Evolutionary conservation across 768 basidiomycete genomes (phyloP), one percentile per base, ranked within the genome.

Genomic region (Podaxis rugospora): DNA sequence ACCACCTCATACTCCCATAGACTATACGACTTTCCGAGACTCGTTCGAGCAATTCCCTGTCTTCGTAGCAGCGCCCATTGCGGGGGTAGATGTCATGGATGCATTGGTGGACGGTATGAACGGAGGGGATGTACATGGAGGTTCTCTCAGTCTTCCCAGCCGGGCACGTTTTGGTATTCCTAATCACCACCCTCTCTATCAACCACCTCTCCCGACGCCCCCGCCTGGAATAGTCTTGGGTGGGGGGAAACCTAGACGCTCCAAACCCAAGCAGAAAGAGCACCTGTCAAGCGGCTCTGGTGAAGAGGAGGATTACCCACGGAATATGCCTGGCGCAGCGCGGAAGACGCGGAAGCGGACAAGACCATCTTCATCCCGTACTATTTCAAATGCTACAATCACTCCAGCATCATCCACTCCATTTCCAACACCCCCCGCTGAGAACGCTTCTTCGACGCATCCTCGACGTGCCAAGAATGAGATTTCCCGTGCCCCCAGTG

Each of bases 31-130:
- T 21, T 75, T 75, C 25, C 71, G 61, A 42, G 77, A 78, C 49
- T 81, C 76, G 16, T 73, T 82, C 50, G 78, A 82, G 53, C 71
- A 81, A 52, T 84, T 87, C 65, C 78, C 87, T 14, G 86, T 88
- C 25, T 70, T 90, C 27, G 91, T 93, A 18, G 83, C 90, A 47
- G 90, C 91, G 18, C 90, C 90, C 3, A 74, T 89, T 5, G 72
- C 90, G 4, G 91, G 90, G 1, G 90, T 94, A 7, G 92, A 93
- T 74, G 86, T 85, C 7, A 89, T 94, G 86, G 92, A 94, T 69
- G 92, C 92, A 11, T 73, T 94, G 56, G 92, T 94, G 5, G 92
- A 93, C 65, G 90, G 89, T 7, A 93, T 94, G 92, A 94, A 93
- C 68, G 88, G 88, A 27, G 82, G 80, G 47, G 86, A 90, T 58